Base-by-base conservation (phyloP, 441 rosid species). In the Bocquillonia castaneifolia region DNA sequence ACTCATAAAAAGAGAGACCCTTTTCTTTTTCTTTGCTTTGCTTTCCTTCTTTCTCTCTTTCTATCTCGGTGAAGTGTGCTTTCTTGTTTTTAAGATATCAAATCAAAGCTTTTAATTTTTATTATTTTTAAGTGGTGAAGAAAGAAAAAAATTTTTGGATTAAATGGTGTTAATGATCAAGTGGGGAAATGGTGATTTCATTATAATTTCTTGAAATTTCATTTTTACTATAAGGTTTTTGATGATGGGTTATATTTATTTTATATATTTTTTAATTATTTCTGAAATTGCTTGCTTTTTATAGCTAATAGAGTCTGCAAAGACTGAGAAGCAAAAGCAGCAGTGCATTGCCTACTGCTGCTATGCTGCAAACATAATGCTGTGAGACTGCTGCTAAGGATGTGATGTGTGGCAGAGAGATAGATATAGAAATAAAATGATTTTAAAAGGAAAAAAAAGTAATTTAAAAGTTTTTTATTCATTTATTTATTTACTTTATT, bases 361-460 rank as follows among this genome's bases (percentile, higher is more conserved):
- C 85, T 66, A 67, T 71, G 78, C 85, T 81, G 67, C 67, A 47
- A 63, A 22, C 10, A 50, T 50, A n/a, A n/a, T 48, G 56, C 67
- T 63, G 57, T 47, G 81, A 45, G 68, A 70, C 84, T 72, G 80
- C 83, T 60, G 71, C 47, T 50, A 14, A 31, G 44, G 76, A 61
- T 72, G 76, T 73, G 84, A 78, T 82, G 88, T 70, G 81, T 80
- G 83, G 75, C 87, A 78, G 83, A 70, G 55, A 72, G 69, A 67
- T 52, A 70, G 69, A 72, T 40, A 68, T 40, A 63, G 44, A 50
- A 57, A 57, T 28, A 52, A 28, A 50, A 69, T 4, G 4, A 36
- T 10, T 36, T 36, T 36, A 10, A 3, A 57, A 55, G 28, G 23
- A 26, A 47, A 34, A 69, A 65, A 37, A 55, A 26, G 40, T 59